Conservation (phyloP, 371 early-diverging fungal genomes). For the Amoeboaphelidium protococcarum region DNA sequence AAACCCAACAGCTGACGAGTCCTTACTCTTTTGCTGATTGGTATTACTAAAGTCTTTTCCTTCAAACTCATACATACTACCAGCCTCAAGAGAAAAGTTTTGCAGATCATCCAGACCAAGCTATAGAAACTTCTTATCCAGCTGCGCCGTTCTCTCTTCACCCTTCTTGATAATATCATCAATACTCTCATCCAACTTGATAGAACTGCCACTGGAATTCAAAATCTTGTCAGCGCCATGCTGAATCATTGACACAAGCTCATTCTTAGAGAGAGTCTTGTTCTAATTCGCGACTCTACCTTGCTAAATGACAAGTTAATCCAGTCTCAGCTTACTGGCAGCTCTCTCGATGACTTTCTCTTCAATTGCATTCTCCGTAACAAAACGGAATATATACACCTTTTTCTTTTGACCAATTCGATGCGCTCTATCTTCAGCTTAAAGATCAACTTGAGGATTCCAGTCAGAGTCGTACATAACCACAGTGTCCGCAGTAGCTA, state of each 20-base stretch:
- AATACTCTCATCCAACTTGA: constrained; percentile 39
- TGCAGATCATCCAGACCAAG: constrained; percentile 70
- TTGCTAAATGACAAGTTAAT: constrained; percentile 93
- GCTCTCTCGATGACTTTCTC: constrained; percentile 91
- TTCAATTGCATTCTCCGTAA: constrained; percentile 91
- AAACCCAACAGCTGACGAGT: not conserved
- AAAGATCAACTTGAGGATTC: constrained; percentile 93
- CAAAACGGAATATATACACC: constrained; percentile 88
- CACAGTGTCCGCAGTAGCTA: constrained; percentile 92
- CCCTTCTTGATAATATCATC: constrained; percentile 61
- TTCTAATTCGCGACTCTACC: constrained; percentile 7
- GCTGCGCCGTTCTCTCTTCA: constrained; percentile 67
- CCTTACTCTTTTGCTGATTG: constrained; percentile 3
- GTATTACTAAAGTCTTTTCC: constrained; percentile 66
- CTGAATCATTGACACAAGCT: constrained; percentile 80
- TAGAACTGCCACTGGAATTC: constrained; percentile 17
- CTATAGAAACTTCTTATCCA: constrained; percentile 59
- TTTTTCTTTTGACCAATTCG: constrained; percentile 98
- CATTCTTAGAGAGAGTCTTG: constrained; percentile 28
- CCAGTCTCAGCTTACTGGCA: constrained; percentile 84
- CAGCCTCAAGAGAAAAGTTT: constrained; percentile 38
- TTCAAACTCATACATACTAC: constrained; percentile 67
- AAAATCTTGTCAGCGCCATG: constrained; percentile 83
- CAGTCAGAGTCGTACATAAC: constrained; percentile 96
- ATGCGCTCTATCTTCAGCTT: constrained; percentile 92